Evolutionary conservation across 2,329 filamentous ascomycete genomes (phyloP).

Genomic region (Calonectria ilicicola): DNA sequence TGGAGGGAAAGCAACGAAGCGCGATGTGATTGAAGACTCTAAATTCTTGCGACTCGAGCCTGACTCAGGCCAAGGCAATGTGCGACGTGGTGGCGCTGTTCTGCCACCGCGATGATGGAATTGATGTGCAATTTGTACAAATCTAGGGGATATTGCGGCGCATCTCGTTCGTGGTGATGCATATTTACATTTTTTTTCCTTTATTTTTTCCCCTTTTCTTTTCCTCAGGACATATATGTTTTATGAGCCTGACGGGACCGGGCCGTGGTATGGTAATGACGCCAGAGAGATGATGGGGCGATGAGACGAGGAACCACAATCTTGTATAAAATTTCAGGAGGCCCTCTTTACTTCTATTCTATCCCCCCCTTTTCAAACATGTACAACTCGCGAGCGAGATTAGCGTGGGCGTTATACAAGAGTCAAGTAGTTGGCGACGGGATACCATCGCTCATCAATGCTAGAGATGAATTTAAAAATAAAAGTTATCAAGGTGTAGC

Average conservation of each 20-base stretch:
- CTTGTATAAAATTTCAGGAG: slow-evolving; percentile 39
- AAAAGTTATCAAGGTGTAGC: not conserved
- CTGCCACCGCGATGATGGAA: slow-evolving; percentile 4
- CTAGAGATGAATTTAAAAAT: slow-evolving; percentile 24
- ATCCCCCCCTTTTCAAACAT: slow-evolving; percentile 38
- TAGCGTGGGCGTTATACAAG: slow-evolving; percentile 45
- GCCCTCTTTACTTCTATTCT: slow-evolving; percentile 37
- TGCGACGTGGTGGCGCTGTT: slow-evolving; percentile 25
- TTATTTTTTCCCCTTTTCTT: slow-evolving; percentile 20
- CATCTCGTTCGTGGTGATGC: slow-evolving; percentile 31
- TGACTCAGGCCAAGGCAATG: not conserved
- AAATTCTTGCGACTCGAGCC: not conserved
- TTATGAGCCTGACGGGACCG: slow-evolving; percentile 23
- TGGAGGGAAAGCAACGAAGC: slow-evolving; percentile 40
- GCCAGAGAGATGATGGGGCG: slow-evolving; percentile 27
- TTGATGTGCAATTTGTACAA: slow-evolving; percentile 35
- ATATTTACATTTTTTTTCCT: slow-evolving; percentile 23
- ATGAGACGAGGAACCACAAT: slow-evolving; percentile 36
- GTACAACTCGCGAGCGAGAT: slow-evolving; percentile 45
- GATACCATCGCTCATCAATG: slow-evolving; percentile 34
- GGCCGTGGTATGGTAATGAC: slow-evolving; percentile 38
- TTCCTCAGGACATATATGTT: slow-evolving; percentile 17
- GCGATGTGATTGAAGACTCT: slow-evolving; percentile 18
- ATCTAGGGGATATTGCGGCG: slow-evolving; percentile 33
- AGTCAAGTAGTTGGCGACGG: slow-evolving; percentile 27